Evolutionary conservation across 495 filamentous ascomycete genomes (phyloP), one percentile per base, ranked within the genome.

Genomic region (Sphaerosporella brunnea): DNA sequence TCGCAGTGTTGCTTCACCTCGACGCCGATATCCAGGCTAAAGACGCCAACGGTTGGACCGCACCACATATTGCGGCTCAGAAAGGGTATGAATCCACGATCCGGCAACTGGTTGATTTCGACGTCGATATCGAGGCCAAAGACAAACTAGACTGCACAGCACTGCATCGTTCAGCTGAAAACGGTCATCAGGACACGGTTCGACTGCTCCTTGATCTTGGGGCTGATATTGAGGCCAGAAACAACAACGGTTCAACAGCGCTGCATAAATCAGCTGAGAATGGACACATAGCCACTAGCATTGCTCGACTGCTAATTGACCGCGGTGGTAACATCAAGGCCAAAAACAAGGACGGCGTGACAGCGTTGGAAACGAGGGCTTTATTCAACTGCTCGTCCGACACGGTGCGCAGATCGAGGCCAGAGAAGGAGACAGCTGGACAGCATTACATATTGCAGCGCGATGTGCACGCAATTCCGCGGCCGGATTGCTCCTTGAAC

Each of bases 251-350:
- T 3, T 48, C 44, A 2, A 58, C 51, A 2, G 60, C 61, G 1
- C 38, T 65, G 0, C 45, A 54, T 23, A 48, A 43, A 21, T 61
- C 61, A 9, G 48, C 55, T 9, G 18, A 15, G 10, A 47, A 51
- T 13, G 57, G 59, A 1, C 49, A 63, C 47, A 30, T 55, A 19
- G 39, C 51, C 7, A 55, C 56, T n/a, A n/a, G n/a, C n/a, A n/a
- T n/a, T n/a, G n/a, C n/a, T n/a, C n/a, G n/a, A n/a, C n/a, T n/a
- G n/a, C n/a, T n/a, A n/a, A n/a, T n/a, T n/a, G n/a, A n/a, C n/a
- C n/a, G n/a, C n/a, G n/a, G n/a, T n/a, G n/a, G n/a, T n/a, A n/a
- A n/a, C n/a, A n/a, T n/a, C n/a, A n/a, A n/a, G n/a, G n/a, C n/a
- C n/a, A n/a, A n/a, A n/a, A n/a, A n/a, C n/a, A n/a, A n/a, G n/a